Evolutionary conservation across 208 protist species (phyloP).

Genomic region (Porcisia hertigi): DNA sequence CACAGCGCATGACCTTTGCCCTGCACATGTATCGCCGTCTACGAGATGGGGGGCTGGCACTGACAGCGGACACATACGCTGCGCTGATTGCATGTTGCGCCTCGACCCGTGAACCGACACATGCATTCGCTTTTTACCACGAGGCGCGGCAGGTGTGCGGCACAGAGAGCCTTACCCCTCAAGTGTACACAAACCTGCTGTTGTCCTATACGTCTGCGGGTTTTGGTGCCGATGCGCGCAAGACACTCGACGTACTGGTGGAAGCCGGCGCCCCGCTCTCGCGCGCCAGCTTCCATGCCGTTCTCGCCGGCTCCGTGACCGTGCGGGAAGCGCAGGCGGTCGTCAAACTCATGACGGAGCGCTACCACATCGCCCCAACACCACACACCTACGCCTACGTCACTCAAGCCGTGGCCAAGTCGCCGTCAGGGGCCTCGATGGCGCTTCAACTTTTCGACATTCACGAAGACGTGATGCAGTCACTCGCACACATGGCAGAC

Average conservation of each 20-base stretch:
- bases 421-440: constrained; percentile 41
- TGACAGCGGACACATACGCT: constrained; percentile 66
- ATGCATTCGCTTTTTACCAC: constrained; percentile 86
- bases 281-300: constrained; percentile 76
- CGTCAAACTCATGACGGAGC: constrained; percentile 61
- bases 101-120: constrained; percentile 63
- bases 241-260: constrained; percentile 75
- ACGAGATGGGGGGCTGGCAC: constrained; percentile 54
- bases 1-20: constrained; percentile 64
- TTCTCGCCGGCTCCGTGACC: constrained; percentile 55
- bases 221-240: constrained; percentile 67
- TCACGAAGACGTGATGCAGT: constrained; percentile 56
- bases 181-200: constrained; percentile 81
- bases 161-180: constrained; percentile 41
- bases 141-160: constrained; percentile 67
- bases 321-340: constrained; percentile 76
- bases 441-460: constrained; percentile 77
- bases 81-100: constrained; percentile 81
- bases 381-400: constrained; percentile 83
- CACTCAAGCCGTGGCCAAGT: constrained; percentile 30
- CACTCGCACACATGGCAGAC: constrained; percentile 29
- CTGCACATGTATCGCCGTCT: constrained; percentile 83
- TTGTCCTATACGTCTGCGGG: constrained; percentile 62
- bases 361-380: constrained; percentile 64
- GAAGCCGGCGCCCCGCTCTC: constrained; percentile 80